A percentile compares a stretch with the other conserved stretches of the same genome.
Conservation (phyloP, 768 basidiomycete genomes). For the Termitomyces eurrhizus region DNA sequence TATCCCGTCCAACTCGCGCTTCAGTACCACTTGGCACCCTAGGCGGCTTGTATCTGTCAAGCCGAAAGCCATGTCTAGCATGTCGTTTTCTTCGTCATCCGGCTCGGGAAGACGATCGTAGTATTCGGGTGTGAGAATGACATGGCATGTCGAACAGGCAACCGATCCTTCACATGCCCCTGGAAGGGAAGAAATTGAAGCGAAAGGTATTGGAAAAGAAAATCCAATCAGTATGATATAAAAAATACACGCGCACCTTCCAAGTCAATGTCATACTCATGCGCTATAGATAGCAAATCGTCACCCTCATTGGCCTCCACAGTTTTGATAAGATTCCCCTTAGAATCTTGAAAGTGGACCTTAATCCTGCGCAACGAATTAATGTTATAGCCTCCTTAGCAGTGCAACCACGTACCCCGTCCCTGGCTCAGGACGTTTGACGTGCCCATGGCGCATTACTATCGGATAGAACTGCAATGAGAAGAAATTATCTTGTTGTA, state of each 20-base stretch:
- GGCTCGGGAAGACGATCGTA: constrained; percentile 91
- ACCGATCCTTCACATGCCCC: constrained; percentile 97
- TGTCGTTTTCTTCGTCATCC: constrained; percentile 96
- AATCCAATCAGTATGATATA: neutral
- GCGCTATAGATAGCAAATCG: constrained; percentile 85
- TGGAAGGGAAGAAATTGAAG: constrained; percentile 24
- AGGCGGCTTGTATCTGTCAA: constrained; percentile 89
- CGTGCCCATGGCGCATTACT: constrained; percentile 41
- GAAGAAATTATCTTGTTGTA: neutral
- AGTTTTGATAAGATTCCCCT: constrained; percentile 78
- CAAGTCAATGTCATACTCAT: constrained; percentile 93
- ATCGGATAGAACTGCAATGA: neutral
- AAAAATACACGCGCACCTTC: constrained; percentile 60
- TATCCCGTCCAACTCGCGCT: constrained; percentile 80
- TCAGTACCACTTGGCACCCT: constrained; percentile 76
- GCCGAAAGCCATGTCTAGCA: constrained; percentile 98
- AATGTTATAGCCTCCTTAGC: neutral
- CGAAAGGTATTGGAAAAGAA: neutral
- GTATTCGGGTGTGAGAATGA: constrained; percentile 76
- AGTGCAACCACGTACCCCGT: constrained; percentile 48
- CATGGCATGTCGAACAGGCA: constrained; percentile 97
- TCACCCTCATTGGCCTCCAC: constrained; percentile 94
- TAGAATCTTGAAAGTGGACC: constrained; percentile 87
- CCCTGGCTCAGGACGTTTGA: constrained; percentile 61
- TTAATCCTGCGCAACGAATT: constrained; percentile 59